Evolutionary conservation across 2,329 filamentous ascomycete species (phyloP), one percentile per base, ranked within the genome.

Genomic region (Nemania sp.): DNA sequence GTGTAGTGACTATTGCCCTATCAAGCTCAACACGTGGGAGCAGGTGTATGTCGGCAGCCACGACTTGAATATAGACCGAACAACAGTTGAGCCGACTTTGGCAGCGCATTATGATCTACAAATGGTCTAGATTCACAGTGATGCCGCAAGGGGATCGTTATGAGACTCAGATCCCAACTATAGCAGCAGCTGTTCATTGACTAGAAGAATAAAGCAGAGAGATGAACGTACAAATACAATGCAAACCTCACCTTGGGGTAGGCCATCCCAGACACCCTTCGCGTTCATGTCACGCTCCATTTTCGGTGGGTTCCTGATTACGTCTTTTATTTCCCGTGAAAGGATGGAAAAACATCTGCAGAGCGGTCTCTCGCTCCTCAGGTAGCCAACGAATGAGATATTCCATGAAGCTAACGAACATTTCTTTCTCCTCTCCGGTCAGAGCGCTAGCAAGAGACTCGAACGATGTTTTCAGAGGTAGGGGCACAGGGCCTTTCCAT

Each of bases 401-500:
- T 2, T 30, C 15, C 15, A 47, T 36, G 14, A 41, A 52, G 34
- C 14, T 24, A 15, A 46, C n/a, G 26, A 52, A 52, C 15, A 41
- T 2, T 8, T 46, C 42, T 33, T 46, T 52, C 34, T 45, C 49
- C 31, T 48, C 50, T 40, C 44, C 51, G 3, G 23, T 40, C 11
- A 54, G 23, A 44, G 31, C 24, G n/a, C 40, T 23, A 22, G 40
- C 39, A 49, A 45, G 51, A 36, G 45, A 39, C 19, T 49, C 40
- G 14, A 54, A 24, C 12, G 51, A 36, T 15, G n/a, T 39, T 28
- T n/a, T 24, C n/a, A 23, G 22, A 22, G 49, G 43, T 34, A 54
- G 24, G 36, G 40, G 45, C 3, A 54, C 45, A 34, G 33, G 40
- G 4, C 51, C 51, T 40, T 28, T 54, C 49, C 49, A 47, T 23